These are phyloP conservation scores for Naegleria gruberi DNA, from an alignment of 208 protist species.

Conservation along the genomic window DNA sequence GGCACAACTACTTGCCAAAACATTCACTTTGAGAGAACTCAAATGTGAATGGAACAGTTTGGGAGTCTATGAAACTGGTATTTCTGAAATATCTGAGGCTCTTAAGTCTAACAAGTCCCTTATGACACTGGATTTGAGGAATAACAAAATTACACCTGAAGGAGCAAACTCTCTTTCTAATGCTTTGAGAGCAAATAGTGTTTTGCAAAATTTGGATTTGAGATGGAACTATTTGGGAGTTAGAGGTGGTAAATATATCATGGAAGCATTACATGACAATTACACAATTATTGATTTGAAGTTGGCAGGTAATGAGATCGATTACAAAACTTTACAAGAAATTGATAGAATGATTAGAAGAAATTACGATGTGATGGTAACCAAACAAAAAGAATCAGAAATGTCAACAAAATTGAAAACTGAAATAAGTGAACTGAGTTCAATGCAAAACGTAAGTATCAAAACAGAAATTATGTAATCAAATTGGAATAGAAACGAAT, in stretches of 20 bases:
- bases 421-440: background rate
- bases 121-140: background rate
- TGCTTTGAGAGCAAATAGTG: background rate
- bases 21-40: background rate
- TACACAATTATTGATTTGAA: background rate
- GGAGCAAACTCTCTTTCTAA: background rate
- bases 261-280: background rate
- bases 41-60: conserved; percentile 13
- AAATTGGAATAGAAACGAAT: background rate
- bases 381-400: background rate
- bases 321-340: background rate
- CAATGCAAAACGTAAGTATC: background rate
- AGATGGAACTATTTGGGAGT: conserved; percentile 1
- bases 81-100: background rate
- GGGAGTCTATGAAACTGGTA: background rate
- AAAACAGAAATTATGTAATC: background rate
- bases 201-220: background rate
- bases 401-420: background rate
- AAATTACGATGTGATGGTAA: background rate
- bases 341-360: background rate
- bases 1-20: background rate
- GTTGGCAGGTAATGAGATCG: background rate
- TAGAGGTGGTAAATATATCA: background rate
- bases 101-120: background rate
- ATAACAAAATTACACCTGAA: conserved; percentile 18